Evolutionary conservation across 129 eudicot genomes (phyloP).

Genomic region (Deinandra increscens): DNA sequence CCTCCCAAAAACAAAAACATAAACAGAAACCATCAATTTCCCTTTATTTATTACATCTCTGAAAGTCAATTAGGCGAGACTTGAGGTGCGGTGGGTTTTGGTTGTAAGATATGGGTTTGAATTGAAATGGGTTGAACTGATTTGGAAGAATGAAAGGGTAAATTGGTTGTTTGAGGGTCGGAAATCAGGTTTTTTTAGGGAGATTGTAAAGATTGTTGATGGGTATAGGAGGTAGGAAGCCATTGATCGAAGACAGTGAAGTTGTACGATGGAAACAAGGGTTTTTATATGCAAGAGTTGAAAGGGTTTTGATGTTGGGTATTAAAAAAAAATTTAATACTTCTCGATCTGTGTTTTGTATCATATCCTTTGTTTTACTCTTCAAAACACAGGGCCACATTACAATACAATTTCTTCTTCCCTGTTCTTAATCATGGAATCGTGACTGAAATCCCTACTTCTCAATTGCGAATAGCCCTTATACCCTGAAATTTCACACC

Average conservation of each 20-base stretch:
- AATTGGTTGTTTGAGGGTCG: conserved; percentile 26
- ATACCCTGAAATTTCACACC: conserved; percentile 2
- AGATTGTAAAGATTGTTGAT: conserved; percentile 28
- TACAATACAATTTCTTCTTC: neutral
- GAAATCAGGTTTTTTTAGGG: conserved; percentile 25
- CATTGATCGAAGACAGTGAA: conserved; percentile 32
- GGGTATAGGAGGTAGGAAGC: conserved; percentile 49
- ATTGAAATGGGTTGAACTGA: conserved; percentile 23
- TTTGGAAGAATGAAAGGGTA: conserved; percentile 21
- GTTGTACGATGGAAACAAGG: conserved; percentile 22
- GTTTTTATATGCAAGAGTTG: conserved; percentile 2
- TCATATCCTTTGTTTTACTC: neutral
- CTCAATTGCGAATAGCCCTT: conserved; percentile 15
- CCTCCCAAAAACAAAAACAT: no score
- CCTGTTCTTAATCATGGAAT: neutral
- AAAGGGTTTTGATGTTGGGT: conserved; percentile 7
- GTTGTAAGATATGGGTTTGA: conserved; percentile 26
- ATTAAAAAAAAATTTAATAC: conserved; percentile 28
- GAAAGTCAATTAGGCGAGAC: conserved; percentile 27
- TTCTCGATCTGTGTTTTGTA: conserved; percentile 19
- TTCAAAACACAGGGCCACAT: conserved; percentile 3
- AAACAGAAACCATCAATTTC: no score
- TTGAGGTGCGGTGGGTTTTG: conserved; percentile 29
- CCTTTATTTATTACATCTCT: no score
- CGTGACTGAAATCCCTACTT: conserved; percentile 6